phyloP scores from a whole-genome alignment of 306 rosid species.

The Cyamopsis tetragonoloba region DNA sequence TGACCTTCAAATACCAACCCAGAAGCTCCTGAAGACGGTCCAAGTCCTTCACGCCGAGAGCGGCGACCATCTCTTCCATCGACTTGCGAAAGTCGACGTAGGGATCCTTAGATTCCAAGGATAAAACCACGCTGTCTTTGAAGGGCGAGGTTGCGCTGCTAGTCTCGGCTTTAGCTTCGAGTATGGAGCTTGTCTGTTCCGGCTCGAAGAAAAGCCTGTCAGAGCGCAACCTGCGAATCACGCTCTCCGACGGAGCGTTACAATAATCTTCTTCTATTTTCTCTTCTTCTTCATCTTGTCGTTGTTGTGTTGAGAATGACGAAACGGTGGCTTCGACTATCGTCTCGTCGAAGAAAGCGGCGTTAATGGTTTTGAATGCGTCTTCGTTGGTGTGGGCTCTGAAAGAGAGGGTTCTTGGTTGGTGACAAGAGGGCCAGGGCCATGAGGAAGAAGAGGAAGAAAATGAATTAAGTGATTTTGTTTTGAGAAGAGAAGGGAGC shows the following conservation, averaged over 20 bases:
- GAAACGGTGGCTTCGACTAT: too few species aligned
- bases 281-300: too few species aligned
- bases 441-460: conserved; percentile 44
- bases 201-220: conserved; percentile 72
- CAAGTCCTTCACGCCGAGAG: conserved; percentile 64
- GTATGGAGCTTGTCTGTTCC: conserved; percentile 53
- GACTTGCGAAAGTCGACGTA: conserved; percentile 66
- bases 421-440: conserved; percentile 83
- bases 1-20: conserved; percentile 68
- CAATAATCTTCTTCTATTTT: conserved; percentile 22
- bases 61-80: conserved; percentile 91
- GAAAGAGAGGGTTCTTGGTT: conserved; percentile 79
- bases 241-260: conserved; percentile 44
- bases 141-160: conserved; percentile 29
- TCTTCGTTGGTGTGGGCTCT: conserved; percentile 30
- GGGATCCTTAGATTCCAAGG: conserved; percentile 78
- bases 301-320: too few species aligned
- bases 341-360: conserved; percentile 44
- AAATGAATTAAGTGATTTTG: not conserved
- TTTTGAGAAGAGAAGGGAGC: conserved; percentile 54
- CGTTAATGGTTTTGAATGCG: conserved; percentile 52
- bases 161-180: conserved; percentile 26
- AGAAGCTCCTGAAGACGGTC: conserved; percentile 69
- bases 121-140: conserved; percentile 56
- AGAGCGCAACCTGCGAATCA: conserved; percentile 58